Evolutionary conservation across 2,329 filamentous ascomycete genomes (phyloP).

Genomic region (Penicillium sp.): DNA sequence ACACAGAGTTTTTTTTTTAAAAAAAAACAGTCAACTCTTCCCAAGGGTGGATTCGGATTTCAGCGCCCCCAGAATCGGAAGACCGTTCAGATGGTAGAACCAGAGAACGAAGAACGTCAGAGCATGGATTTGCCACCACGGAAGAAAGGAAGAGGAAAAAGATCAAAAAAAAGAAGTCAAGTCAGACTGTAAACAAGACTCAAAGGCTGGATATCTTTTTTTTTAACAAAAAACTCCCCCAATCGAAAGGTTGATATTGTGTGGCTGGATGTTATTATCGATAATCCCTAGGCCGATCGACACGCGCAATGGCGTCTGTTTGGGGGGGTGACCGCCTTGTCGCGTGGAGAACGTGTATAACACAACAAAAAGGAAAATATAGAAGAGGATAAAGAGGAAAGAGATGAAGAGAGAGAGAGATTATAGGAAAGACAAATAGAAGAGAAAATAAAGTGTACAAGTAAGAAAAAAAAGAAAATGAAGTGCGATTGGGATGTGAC

Average conservation of each 20-base stretch:
- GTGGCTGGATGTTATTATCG: slow-evolving; percentile 32
- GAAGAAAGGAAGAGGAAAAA: slow-evolving; percentile 15
- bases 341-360: slow-evolving; percentile 28
- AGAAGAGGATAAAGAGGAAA: background rate
- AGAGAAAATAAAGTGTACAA: slow-evolving; percentile 9
- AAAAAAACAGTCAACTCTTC: slow-evolving; percentile 19
- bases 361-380: slow-evolving; percentile 5
- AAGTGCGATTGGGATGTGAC: slow-evolving; percentile 21
- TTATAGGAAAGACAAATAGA: slow-evolving; percentile 14
- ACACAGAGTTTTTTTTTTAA: background rate
- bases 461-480: slow-evolving; percentile 15
- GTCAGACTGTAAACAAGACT: slow-evolving; percentile 5
- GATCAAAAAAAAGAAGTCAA: background rate
- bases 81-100: slow-evolving; percentile 30
- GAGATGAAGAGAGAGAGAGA: slow-evolving; percentile 3
- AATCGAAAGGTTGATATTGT: slow-evolving; percentile 12
- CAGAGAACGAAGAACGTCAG: slow-evolving; percentile 27
- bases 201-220: slow-evolving; percentile 1
- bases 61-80: slow-evolving; percentile 27
- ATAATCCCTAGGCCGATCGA: slow-evolving; percentile 30
- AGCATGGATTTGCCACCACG: slow-evolving; percentile 34
- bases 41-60: slow-evolving; percentile 23
- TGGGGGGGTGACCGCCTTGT: slow-evolving; percentile 31
- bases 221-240: background rate
- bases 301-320: slow-evolving; percentile 31